Conservation (phyloP, 306 rosid species). For the Cucumis melo region DNA sequence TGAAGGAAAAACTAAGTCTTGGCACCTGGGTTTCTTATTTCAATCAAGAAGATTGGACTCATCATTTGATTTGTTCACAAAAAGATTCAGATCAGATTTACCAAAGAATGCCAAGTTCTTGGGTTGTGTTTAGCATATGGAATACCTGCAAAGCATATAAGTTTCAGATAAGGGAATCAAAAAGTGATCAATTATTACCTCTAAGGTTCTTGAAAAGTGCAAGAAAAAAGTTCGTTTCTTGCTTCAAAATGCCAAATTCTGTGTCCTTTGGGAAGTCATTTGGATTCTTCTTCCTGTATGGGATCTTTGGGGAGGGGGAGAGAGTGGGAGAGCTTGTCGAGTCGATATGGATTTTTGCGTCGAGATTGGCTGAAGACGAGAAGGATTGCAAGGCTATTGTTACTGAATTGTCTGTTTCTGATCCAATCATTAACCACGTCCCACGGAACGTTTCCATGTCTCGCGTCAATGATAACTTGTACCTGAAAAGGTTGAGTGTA, state of each 20-base stretch:
- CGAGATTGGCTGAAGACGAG: slow-evolving; percentile 35
- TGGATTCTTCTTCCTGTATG: slow-evolving; percentile 47
- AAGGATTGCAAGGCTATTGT: slow-evolving; percentile 23
- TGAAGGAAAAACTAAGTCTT: slow-evolving; percentile 49
- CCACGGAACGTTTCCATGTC: slow-evolving; percentile 37
- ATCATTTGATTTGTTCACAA: slow-evolving; percentile 16
- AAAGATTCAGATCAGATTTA: slow-evolving; percentile 3
- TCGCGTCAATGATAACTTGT: slow-evolving; percentile 51
- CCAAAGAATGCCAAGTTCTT: slow-evolving; percentile 29
- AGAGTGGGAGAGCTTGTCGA: slow-evolving; percentile 45
- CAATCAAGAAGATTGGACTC: slow-evolving; percentile 33
- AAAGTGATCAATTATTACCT: slow-evolving; percentile 7
- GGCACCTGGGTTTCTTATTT: slow-evolving; percentile 70
- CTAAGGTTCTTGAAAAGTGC: slow-evolving; percentile 36
- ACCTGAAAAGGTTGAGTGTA: slow-evolving; percentile 25
- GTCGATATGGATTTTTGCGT: slow-evolving; percentile 43
- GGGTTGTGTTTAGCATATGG: slow-evolving; percentile 68
- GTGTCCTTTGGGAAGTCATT: slow-evolving; percentile 16
- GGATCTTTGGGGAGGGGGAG: slow-evolving; percentile 60
- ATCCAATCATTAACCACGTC: slow-evolving; percentile 40
- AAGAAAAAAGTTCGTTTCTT: slow-evolving; percentile 39
- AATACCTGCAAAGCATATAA: slow-evolving; percentile 41
- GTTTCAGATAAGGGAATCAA: slow-evolving; percentile 38
- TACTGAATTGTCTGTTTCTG: slow-evolving; percentile 33
- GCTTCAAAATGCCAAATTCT: slow-evolving; percentile 30